Conservation (phyloP, 1,139 yeast species). For the Pichia sp. region DNA sequence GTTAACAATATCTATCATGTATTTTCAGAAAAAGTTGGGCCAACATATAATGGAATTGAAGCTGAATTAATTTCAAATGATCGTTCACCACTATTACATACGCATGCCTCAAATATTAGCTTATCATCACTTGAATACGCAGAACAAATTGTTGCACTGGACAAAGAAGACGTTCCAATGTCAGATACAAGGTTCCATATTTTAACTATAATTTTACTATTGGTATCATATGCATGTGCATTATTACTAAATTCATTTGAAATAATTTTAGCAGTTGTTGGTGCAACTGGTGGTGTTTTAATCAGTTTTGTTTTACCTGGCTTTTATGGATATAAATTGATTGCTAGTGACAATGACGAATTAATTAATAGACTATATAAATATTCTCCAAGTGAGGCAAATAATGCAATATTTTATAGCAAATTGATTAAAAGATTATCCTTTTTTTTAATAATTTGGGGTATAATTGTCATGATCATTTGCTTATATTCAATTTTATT, state of each 20-base stretch:
- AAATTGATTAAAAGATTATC: slow-evolving; percentile 34
- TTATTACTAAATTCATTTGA: slow-evolving; percentile 46
- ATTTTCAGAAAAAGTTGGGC: slow-evolving; percentile 26
- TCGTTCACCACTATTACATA: slow-evolving; percentile 10
- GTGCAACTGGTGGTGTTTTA: slow-evolving; percentile 57
- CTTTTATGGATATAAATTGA: slow-evolving; percentile 46
- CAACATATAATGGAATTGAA: not conserved
- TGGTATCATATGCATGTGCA: slow-evolving; percentile 41
- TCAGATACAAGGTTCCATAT: slow-evolving; percentile 41
- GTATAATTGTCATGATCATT: slow-evolving; percentile 46
- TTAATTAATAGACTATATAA: slow-evolving; percentile 13
- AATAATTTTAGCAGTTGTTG: slow-evolving; percentile 49
- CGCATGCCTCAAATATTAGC: not conserved
- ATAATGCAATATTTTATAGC: slow-evolving; percentile 22
- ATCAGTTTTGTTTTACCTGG: slow-evolving; percentile 57
- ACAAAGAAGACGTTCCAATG: slow-evolving; percentile 40
- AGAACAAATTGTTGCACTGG: slow-evolving; percentile 2
- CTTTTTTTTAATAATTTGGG: slow-evolving; percentile 48
- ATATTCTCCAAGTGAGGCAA: slow-evolving; percentile 20
- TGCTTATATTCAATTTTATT: slow-evolving; percentile 32
- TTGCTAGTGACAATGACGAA: slow-evolving; percentile 29
- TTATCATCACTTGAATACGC: not conserved
- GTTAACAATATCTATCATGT: slow-evolving; percentile 67
- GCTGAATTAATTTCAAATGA: not conserved
- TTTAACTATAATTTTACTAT: slow-evolving; percentile 42